Conservation (phyloP, 2,329 filamentous ascomycete species). For the Cladosporium velox region DNA sequence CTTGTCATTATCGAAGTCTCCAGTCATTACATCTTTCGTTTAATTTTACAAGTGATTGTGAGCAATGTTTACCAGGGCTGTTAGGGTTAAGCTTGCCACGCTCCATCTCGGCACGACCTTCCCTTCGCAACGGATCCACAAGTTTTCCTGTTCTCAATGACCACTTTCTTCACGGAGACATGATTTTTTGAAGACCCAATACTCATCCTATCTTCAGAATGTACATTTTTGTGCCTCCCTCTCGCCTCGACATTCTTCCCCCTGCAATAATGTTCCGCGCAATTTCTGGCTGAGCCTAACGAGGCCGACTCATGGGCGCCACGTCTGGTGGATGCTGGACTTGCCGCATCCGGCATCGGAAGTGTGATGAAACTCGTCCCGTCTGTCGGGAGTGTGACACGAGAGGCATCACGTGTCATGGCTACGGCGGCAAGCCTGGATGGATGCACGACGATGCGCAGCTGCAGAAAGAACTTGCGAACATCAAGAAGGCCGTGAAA, state of each 20-base stretch:
- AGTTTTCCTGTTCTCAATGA: neutral
- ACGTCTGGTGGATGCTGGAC: slow-evolving; percentile 5
- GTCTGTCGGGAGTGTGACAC: neutral
- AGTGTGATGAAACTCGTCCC: neutral
- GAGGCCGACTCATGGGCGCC: neutral
- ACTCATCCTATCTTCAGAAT: neutral
- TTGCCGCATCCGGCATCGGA: slow-evolving; percentile 7
- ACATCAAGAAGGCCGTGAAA: slow-evolving; percentile 5
- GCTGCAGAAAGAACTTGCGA: neutral
- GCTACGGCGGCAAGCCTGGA: neutral
- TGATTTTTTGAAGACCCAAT: neutral
- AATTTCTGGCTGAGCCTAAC: neutral
- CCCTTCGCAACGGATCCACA: neutral
- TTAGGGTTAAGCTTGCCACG: neutral
- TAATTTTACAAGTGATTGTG: neutral
- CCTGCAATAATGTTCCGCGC: neutral
- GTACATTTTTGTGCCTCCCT: neutral
- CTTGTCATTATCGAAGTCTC: too few relatives aligned
- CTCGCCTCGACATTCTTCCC: neutral
- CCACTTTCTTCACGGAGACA: neutral
- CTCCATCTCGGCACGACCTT: neutral
- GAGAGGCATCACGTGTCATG: slow-evolving; percentile 1
- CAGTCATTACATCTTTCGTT: too few relatives aligned
- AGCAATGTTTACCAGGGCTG: neutral
- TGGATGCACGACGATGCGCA: neutral